phyloP scores from a whole-genome alignment of 352 stramenopile genomes.

The Phytophthora rubi region DNA sequence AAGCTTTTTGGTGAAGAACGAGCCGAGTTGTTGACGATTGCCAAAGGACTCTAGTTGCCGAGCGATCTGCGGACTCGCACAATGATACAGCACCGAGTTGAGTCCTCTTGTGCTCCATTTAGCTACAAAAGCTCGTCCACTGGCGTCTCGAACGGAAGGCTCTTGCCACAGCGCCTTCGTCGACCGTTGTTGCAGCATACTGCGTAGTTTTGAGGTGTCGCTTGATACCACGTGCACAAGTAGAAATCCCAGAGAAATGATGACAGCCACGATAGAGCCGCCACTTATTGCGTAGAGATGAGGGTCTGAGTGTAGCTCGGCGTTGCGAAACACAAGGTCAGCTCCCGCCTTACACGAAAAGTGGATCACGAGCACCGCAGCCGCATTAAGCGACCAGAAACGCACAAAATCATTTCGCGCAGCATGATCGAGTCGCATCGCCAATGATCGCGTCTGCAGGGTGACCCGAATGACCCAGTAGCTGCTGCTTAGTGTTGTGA shows the following conservation, averaged over 20 bases:
- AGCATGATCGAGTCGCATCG: conserved; percentile 23
- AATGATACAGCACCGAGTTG: conserved; percentile 28
- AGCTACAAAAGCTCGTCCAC: conserved; percentile 20
- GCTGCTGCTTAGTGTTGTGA: conserved; percentile 40
- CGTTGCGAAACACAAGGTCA: conserved; percentile 26
- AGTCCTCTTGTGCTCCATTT: conserved; percentile 33
- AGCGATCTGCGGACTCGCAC: conserved; percentile 30
- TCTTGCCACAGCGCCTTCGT: conserved; percentile 17
- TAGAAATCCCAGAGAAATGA: conserved; percentile 32
- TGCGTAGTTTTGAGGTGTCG: background rate
- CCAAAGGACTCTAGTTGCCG: conserved; percentile 20
- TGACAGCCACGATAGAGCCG: conserved; percentile 15
- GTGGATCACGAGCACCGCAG: conserved; percentile 31
- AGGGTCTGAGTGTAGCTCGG: conserved; percentile 37
- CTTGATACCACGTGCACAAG: conserved; percentile 19
- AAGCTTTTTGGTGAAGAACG: conserved; percentile 9
- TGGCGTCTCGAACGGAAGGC: background rate
- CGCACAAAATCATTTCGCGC: conserved; percentile 22
- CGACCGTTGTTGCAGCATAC: conserved; percentile 12
- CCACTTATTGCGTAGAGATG: conserved; percentile 47
- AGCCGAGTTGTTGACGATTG: conserved; percentile 14
- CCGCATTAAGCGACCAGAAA: conserved; percentile 23
- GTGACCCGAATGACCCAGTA: conserved; percentile 42
- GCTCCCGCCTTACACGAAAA: conserved; percentile 30
- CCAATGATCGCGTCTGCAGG: conserved; percentile 32